Base-by-base conservation (phyloP, 192 early-diverging fungal species). In the Geranomyces variabilis region DNA sequence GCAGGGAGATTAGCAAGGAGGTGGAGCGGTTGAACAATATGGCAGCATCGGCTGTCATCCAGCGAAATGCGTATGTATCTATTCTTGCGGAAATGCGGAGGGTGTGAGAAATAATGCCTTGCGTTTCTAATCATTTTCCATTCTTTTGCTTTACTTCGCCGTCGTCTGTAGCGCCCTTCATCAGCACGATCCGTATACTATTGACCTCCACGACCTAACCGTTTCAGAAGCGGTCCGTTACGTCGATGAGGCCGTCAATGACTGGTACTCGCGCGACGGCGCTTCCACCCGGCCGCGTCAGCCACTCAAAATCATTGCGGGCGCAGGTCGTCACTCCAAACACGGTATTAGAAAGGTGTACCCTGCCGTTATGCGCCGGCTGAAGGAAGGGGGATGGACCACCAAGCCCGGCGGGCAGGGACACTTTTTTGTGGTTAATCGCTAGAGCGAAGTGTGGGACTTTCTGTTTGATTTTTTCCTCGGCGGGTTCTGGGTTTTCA, bases 151-250 rank as follows among this genome's bases (percentile, higher is more conserved):
- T 26, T 21, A 26, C 21, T 22, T 60, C 0, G 15, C n/a, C n/a
- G n/a, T 26, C 51, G 15, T 53, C 24, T 53, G 51, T 22, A 68
- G 66, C n/a, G 36, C 33, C 3, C 31, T 24, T 17, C 28, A 21
- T 17, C 58, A 28, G 9, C n/a, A 67, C 49, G 71, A 74, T 47
- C 63, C 63, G 1, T 36, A 66, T 34, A 63, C 55, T 8, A 34
- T 74, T 29, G 71, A 74, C 57, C 45, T 74, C 13, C 71, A 74
- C 64, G 71, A 60, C 10, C 57, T 74, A 12, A 74, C 71, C 22
- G 71, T 74, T 10, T 30, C 19, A 0, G 71, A 74, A 34, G 71
- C 71, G 9, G 36, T 74, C 34, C n/a, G 36, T 15, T 74, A 74
- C 30, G 71, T 58, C 13, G 5, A 15, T 17, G 71, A 74, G 45